phyloP scores from a whole-genome alignment of 192 early-diverging fungal genomes.

The Entophlyctis helioformis region DNA sequence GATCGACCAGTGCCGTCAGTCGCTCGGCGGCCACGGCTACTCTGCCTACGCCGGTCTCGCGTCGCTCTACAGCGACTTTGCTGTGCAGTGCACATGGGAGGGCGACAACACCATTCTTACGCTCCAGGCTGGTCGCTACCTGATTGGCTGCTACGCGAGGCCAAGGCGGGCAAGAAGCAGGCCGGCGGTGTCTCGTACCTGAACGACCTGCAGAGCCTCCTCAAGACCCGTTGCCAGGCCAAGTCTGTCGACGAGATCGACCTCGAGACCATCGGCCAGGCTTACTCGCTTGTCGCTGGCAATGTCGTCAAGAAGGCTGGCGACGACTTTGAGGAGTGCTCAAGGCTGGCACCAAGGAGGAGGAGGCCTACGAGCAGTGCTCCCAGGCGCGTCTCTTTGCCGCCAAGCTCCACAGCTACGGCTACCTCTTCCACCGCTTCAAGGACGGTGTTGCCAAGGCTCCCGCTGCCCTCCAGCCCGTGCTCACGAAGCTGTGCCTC shows the following conservation, averaged over 20 bases:
- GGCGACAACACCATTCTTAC: conserved; percentile 89
- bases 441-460: conserved; percentile 57
- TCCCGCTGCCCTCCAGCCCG: conserved; percentile 42
- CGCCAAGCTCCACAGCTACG: conserved; percentile 69
- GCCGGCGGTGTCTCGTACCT: conserved; percentile 69
- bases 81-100: conserved; percentile 40
- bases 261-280: conserved; percentile 57
- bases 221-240: conserved; percentile 31
- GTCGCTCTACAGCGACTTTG: conserved; percentile 75
- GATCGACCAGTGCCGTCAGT: conserved; percentile 85
- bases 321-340: conserved; percentile 57
- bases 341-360: conserved; percentile 53
- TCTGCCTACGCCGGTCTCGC: conserved; percentile 84
- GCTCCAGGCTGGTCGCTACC: conserved; percentile 76
- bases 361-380: conserved; percentile 79
- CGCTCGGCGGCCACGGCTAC: conserved; percentile 87
- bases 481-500: conserved; percentile 58
- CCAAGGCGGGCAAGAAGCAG: conserved; percentile 50
- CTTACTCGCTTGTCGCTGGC: conserved; percentile 71
- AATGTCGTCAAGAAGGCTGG: conserved; percentile 74
- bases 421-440: conserved; percentile 78
- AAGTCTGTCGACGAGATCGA: conserved; percentile 36
- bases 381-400: conserved; percentile 69
- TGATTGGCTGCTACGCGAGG: conserved; percentile 62
- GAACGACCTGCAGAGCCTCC: conserved; percentile 32